Evolutionary conservation across 257 asterid species (phyloP), one percentile per base, ranked within the genome.

Genomic region (Scutellaria minor): DNA sequence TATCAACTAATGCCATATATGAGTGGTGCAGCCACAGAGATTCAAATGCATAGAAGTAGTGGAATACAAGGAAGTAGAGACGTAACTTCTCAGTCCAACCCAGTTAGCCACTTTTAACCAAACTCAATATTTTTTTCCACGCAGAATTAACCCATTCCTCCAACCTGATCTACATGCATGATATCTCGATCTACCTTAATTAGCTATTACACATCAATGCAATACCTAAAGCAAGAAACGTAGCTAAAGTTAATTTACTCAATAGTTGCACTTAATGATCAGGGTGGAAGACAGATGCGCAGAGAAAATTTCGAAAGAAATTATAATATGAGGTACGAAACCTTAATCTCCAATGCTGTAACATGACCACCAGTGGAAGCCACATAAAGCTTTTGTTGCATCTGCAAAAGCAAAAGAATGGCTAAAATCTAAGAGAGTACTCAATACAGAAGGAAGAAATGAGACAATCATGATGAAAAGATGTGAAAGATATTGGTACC

Each of bases 301-400:
- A 48, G 63, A 7, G 46, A 6, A 46, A 2, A 45, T 66, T 59
- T 22, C 74, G 52, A 68, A 84, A 59, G 40, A 31, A 24, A 20
- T 48, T 22, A 31, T n/a, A 31, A 64, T 42, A 75, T 11, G 75
- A 64, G 67, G 58, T 46, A 66, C 24, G 41, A 72, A 76, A 88
- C 98, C 96, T 90, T 78, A 45, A 89, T 37, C 52, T 81, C 83
- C 82, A 89, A 60, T 76, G 96, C 96, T 64, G 88, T 85, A 77
- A 93, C 80, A 79, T 79, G 90, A 64, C 98, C 98, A 84, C 87
- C 76, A 47, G 98, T 93, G 73, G 98, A 82, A 79, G 96, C 96
- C 81, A 88, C 97, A 78, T 77, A 93, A 72, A 93, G 96, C 71
- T 65, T 91, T 64, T 78, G 93, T 75, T 80, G 90, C 79, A 81